These are phyloP conservation scores for Xylaria polymorpha DNA, from an alignment of 2,329 filamentous ascomycete species.

Conservation along the genomic window DNA sequence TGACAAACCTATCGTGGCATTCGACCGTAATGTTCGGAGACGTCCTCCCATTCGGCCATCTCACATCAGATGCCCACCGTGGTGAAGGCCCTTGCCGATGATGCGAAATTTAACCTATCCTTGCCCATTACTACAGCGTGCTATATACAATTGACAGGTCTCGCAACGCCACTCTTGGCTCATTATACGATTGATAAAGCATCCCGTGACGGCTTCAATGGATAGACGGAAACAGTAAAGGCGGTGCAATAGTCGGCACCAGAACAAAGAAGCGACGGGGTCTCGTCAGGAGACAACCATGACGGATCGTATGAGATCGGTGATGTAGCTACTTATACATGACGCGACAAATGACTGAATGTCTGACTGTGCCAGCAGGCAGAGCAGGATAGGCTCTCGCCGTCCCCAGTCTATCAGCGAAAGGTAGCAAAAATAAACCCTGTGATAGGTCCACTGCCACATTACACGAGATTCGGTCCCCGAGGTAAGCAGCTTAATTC, in stretches of 20 bases:
- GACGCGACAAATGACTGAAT: conserved; percentile 5
- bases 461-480: not conserved
- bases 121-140: conserved; percentile 13
- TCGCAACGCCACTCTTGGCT: conserved; percentile 12
- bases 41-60: not conserved
- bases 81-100: not conserved
- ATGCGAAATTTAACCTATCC: conserved; percentile 15
- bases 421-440: conserved; percentile 17
- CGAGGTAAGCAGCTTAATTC: conserved; percentile 14
- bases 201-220: not conserved
- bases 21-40: conserved; percentile 1
- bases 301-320: conserved; percentile 25
- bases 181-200: conserved; percentile 2
- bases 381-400: not conserved
- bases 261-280: conserved; percentile 9
- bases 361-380: conserved; percentile 17
- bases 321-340: conserved; percentile 30
- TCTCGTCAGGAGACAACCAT: conserved; percentile 3
- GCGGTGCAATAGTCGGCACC: not conserved
- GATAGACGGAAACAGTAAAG: not conserved
- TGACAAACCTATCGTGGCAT: not conserved
- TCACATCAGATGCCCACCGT: conserved; percentile 10
- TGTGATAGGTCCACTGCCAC: conserved; percentile 13
- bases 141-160: not conserved
- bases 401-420: not conserved